A percentile compares a stretch with the other conserved stretches of the same genome.
These are phyloP conservation scores for Aspergillus sojae DNA, from an alignment of 2,329 filamentous ascomycete species.

Conservation along the genomic window DNA sequence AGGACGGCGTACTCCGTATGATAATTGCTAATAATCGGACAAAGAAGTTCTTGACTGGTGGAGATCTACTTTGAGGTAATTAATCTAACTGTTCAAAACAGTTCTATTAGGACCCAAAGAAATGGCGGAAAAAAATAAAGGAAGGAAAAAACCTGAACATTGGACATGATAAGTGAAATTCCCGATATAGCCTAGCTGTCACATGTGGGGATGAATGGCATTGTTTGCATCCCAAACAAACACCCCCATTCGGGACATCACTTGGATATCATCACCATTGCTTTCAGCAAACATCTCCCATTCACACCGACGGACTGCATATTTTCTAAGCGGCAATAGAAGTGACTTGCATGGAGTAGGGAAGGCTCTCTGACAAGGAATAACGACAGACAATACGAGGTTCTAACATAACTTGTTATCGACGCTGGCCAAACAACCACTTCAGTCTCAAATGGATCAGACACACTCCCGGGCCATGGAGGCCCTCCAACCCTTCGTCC, in stretches of 20 bases:
- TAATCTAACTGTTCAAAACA: neutral
- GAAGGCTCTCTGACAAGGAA: neutral
- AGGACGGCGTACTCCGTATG: no score
- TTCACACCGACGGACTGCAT: neutral
- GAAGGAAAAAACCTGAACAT: neutral
- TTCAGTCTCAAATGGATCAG: slow-evolving; percentile 45
- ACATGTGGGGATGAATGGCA: neutral
- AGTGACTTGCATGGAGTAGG: neutral
- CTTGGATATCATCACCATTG: neutral
- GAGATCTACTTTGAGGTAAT: neutral
- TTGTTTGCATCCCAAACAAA: slow-evolving; percentile 14
- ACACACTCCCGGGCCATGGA: slow-evolving; percentile 58
- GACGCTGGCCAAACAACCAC: neutral
- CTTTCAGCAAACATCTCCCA: neutral
- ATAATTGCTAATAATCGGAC: neutral
- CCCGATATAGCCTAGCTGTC: slow-evolving; percentile 1
- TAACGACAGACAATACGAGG: neutral
- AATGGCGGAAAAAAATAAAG: neutral
- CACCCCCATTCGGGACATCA: slow-evolving; percentile 2
- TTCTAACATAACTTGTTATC: neutral
- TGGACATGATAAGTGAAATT: neutral
- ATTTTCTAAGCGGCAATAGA: neutral
- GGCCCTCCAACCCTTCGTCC: slow-evolving; percentile 78
- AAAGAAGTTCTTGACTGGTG: neutral
- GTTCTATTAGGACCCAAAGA: neutral